Base-by-base conservation (phyloP, 108 stramenopile genomes). In the Phaeodactylum tricornutum region DNA sequence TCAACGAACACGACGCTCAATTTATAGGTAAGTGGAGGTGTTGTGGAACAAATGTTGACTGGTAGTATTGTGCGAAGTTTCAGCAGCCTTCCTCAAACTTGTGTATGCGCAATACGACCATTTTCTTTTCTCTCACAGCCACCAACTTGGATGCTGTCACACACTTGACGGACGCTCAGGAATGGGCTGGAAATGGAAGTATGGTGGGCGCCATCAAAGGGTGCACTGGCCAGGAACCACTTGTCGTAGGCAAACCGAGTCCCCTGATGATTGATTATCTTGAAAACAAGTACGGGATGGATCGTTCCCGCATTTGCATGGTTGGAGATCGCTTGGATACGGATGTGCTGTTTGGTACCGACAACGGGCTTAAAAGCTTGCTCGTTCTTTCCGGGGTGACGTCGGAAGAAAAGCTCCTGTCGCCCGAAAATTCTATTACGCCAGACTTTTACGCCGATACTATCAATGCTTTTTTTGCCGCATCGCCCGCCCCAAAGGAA, bases 311-410 rank as follows among this genome's bases (percentile, higher is more conserved):
- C 14, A 91, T 94, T 52, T 96, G 95, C 58, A 96, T 96, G 92
- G 95, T 98, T 7, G 97, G 97, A 8, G 97, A 98, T 85, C 88
- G 97, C 29, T 64, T 98, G 50, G 97, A 98, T 74, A 98, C 97
- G 4, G 97, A 98, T 69, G 71, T 98, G 44, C 61, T 98, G 49
- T 98, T 98, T 68, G 97, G 97, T 29, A 74, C 69, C 16, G 90
- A 98, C 66, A 98, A 98, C 61, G 95, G 95, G 2, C 59, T 98
- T 45, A 88, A 92, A 70, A 92, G 84, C 51, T 44, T 89, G 39
- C 64, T 98, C 48, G 93, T 94, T 17, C 72, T 98, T 64, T 85
- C 84, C 53, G 97, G 97, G 30, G 97, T 98, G 5, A 98, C 97
- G 12, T 72, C 78, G 12, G 93, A 95, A 68, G 72, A 87, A 47